These are phyloP conservation scores for Hortaea sp. DNA, from an alignment of 2,329 filamentous ascomycete species.

Conservation along the genomic window DNA sequence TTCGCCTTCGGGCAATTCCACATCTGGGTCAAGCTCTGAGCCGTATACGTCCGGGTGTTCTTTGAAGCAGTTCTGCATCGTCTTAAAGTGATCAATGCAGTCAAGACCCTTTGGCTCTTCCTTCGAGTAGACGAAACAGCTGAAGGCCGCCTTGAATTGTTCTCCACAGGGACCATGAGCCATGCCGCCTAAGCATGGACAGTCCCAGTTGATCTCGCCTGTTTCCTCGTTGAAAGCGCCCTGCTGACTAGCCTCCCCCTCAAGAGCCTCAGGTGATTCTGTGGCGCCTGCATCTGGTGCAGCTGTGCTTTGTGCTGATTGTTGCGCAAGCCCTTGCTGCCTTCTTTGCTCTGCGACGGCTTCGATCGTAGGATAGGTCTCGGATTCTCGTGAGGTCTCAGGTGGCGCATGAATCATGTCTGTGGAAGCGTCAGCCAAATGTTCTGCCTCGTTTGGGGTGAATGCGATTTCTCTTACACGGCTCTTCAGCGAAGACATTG, in stretches of 20 bases:
- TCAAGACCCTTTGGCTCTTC: slow-evolving; percentile 71
- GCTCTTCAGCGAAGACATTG: slow-evolving; percentile 75
- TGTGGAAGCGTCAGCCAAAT: slow-evolving; percentile 8
- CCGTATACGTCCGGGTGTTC: slow-evolving; percentile 89
- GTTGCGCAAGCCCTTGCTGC: slow-evolving; percentile 23
- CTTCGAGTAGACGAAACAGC: slow-evolving; percentile 92
- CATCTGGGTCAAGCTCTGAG: slow-evolving; percentile 72
- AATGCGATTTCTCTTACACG: slow-evolving; percentile 46
- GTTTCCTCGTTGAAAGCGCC: slow-evolving; percentile 97
- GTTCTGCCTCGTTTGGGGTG: not conserved
- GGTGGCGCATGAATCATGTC: slow-evolving; percentile 26
- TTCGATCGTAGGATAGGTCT: slow-evolving; percentile 36
- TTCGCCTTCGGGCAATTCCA: slow-evolving; percentile 32
- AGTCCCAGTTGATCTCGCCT: slow-evolving; percentile 99
- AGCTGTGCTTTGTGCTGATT: slow-evolving; percentile 3
- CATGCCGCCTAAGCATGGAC: slow-evolving; percentile 95
- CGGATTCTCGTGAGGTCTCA: slow-evolving; percentile 31
- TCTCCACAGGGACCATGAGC: slow-evolving; percentile 90
- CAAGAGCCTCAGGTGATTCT: slow-evolving; percentile 46
- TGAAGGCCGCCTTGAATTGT: slow-evolving; percentile 90
- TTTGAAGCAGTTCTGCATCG: slow-evolving; percentile 96
- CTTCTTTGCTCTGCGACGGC: slow-evolving; percentile 33
- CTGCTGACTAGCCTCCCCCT: slow-evolving; percentile 75
- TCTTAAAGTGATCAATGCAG: slow-evolving; percentile 43
- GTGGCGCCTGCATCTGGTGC: slow-evolving; percentile 13